Conservation (phyloP, 129 eudicot genomes). For the Escallonia herrerae region DNA sequence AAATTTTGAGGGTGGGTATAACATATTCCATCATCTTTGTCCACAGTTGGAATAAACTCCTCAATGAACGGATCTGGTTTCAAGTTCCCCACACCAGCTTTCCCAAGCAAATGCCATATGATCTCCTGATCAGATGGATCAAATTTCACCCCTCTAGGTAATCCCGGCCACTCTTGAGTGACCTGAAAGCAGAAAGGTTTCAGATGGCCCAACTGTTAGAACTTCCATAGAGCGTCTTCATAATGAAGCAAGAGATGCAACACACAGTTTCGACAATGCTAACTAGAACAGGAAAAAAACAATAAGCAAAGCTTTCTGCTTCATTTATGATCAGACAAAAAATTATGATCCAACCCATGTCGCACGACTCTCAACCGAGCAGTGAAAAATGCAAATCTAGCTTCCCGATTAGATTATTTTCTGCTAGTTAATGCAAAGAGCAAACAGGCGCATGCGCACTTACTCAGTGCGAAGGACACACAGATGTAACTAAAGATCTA, state of each 20-base stretch:
- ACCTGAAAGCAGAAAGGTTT: slow-evolving; percentile 35
- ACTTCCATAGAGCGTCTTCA: neutral
- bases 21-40: slow-evolving; percentile 86
- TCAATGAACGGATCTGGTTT: slow-evolving; percentile 70
- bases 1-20: slow-evolving; percentile 91
- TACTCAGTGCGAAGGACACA: too few relatives aligned
- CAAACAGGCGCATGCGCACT: too few relatives aligned
- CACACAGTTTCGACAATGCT: neutral
- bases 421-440: too few relatives aligned
- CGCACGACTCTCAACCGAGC: too few relatives aligned
- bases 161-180: slow-evolving; percentile 84
- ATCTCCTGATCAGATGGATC: slow-evolving; percentile 93
- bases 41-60: slow-evolving; percentile 84
- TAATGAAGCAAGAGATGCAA: neutral
- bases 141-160: slow-evolving; percentile 92
- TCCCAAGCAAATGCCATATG: slow-evolving; percentile 81
- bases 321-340: too few relatives aligned
- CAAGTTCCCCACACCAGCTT: slow-evolving; percentile 45
- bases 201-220: neutral
- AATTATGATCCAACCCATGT: too few relatives aligned
- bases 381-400: too few relatives aligned
- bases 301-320: neutral
- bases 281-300: neutral
- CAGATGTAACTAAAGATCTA: too few relatives aligned
- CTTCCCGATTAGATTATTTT: too few relatives aligned